These are phyloP conservation scores for Pichia rugopelliculosa DNA, from an alignment of 805 yeast genomes.

Conservation along the genomic window DNA sequence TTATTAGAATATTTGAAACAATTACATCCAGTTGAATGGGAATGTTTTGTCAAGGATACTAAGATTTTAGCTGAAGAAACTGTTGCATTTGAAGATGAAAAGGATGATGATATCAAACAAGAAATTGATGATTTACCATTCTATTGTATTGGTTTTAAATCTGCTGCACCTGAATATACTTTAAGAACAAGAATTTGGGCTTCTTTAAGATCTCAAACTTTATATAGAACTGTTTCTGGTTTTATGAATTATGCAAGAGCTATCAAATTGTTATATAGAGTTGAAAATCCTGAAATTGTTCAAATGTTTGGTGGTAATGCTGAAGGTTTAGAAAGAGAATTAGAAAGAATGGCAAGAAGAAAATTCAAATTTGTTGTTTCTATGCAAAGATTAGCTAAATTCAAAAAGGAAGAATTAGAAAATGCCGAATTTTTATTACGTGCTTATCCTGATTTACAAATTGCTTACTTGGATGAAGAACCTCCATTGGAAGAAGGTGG, in stretches of 20 bases:
- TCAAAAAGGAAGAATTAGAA: slow-evolving; percentile 67
- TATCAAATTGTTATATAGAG: slow-evolving; percentile 84
- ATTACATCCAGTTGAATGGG: slow-evolving; percentile 96
- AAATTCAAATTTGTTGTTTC: slow-evolving; percentile 77
- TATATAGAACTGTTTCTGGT: slow-evolving; percentile 95
- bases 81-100: slow-evolving; percentile 67
- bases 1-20: slow-evolving; percentile 90
- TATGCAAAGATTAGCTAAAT: slow-evolving; percentile 75
- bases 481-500: slow-evolving; percentile 67
- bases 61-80: slow-evolving; percentile 92
- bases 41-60: slow-evolving; percentile 92
- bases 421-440: slow-evolving; percentile 74
- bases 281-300: slow-evolving; percentile 90
- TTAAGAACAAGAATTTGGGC: slow-evolving; percentile 98
- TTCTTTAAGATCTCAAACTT: slow-evolving; percentile 90
- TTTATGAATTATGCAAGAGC: slow-evolving; percentile 98
- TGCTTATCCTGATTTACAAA: slow-evolving; percentile 79
- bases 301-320: slow-evolving; percentile 99
- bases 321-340: slow-evolving; percentile 90
- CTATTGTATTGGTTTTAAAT: slow-evolving; percentile 94
- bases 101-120: slow-evolving; percentile 59
- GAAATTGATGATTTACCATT: slow-evolving; percentile 90
- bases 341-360: slow-evolving; percentile 82
- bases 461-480: slow-evolving; percentile 93
- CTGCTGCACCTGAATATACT: slow-evolving; percentile 95